phyloP scores from a whole-genome alignment of 2,329 filamentous ascomycete genomes.

The Pseudomassariella vexata region DNA sequence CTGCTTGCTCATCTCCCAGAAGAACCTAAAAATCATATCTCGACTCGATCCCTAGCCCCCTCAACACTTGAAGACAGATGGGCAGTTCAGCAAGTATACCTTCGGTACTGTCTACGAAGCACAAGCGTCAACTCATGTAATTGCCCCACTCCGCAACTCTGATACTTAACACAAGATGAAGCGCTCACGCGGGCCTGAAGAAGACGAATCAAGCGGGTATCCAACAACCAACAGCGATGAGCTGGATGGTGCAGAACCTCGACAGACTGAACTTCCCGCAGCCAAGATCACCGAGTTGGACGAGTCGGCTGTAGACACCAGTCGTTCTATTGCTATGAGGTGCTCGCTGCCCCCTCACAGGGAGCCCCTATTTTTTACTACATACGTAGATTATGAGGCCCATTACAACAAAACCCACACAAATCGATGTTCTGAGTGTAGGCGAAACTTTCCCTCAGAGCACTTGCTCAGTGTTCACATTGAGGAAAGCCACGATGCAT shows the following conservation, averaged over 20 bases:
- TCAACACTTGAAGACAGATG: too few species aligned
- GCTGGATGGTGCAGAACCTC: constrained; percentile 7
- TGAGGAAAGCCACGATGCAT: constrained; percentile 83
- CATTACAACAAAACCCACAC: constrained; percentile 79
- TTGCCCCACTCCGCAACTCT: constrained; percentile 24
- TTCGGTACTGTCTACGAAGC: too few species aligned
- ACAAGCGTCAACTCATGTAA: too few species aligned
- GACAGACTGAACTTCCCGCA: constrained; percentile 19
- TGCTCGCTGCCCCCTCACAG: constrained; percentile 79
- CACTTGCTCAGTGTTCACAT: constrained; percentile 81
- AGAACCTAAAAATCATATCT: too few species aligned
- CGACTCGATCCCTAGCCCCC: too few species aligned
- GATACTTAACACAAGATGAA: constrained; percentile 41
- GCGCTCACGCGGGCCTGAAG: constrained; percentile 56
- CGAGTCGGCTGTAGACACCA: constrained; percentile 24
- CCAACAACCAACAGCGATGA: constrained; percentile 8
- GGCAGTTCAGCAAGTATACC: too few species aligned
- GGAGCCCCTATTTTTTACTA: constrained; percentile 62
- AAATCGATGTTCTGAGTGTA: constrained; percentile 80
- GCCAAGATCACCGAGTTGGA: constrained; percentile 60
- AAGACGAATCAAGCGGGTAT: constrained; percentile 31
- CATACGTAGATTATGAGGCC: constrained; percentile 76
- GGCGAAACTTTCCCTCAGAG: constrained; percentile 80
- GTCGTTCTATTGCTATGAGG: constrained; percentile 53
- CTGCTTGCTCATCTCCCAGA: too few species aligned